Base-by-base conservation (phyloP, 1,284 basidiomycete species). In the Afroboletus lepidellus region DNA sequence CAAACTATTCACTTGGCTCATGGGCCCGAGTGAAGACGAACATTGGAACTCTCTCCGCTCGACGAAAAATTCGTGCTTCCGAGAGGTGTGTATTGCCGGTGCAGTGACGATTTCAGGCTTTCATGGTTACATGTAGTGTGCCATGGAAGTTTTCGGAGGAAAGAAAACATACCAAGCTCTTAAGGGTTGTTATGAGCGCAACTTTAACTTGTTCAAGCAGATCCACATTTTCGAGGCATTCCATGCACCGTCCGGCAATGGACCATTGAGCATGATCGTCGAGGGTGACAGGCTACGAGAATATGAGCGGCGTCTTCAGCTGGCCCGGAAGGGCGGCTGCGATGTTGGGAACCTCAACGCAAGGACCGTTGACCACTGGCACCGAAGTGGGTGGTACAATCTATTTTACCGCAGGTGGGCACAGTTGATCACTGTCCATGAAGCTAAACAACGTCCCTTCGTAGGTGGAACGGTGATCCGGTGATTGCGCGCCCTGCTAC, bases 101-200 rank as follows among this genome's bases (percentile, higher is more conserved):
- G 42, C 48, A 34, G 38, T 43, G n/a, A 20, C 18, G 5, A 4
- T n/a, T 38, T 15, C 16, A 15, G 46, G 42, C 15, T 30, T 50
- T 57, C 41, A 68, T 27, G 12, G 23, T 41, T 16, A 13, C 25
- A 6, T 34, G 29, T 46, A 89, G 87, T 88, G 86, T 58, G 81
- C 86, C 1, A 60, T 69, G 30, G 79, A 85, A 50, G 79, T 89
- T 3, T 89, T 88, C 58, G 80, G 76, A 2, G 78, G 79, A 38
- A 85, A 85, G 66, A 89, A 89, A 65, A 84, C 86, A 11, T 90
- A 87, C 57, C 86, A 89, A 60, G 86, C 86, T 2, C 74, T 89
- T 49, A 89, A 89, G 70, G 86, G 86, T 32, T 90, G 87, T 59
- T 90, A 86, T 58, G 86, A 89, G 62, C 84, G 87, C 59, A 89